Percentiles rank a stretch among this genome's conserved stretches.
These are phyloP conservation scores for Plectosphaerella plurivora DNA, from an alignment of 2,329 filamentous ascomycete species.

Conservation along the genomic window DNA sequence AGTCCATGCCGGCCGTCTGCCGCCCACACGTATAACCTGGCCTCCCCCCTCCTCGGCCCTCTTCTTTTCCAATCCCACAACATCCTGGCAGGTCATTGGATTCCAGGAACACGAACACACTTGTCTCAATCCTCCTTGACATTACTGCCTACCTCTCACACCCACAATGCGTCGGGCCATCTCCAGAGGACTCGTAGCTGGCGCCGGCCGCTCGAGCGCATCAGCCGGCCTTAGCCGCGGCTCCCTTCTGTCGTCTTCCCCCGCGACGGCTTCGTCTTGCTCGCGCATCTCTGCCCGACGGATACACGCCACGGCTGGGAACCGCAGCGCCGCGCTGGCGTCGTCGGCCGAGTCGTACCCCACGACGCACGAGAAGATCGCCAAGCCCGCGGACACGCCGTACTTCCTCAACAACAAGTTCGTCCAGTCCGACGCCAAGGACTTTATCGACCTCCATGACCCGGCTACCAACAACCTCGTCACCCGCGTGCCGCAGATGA, in stretches of 20 bases:
- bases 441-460: constrained; percentile 77
- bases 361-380: constrained; percentile 66
- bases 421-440: constrained; percentile 58
- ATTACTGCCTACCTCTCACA: background rate
- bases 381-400: constrained; percentile 64
- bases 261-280: constrained; percentile 12
- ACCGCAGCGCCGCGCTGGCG: constrained; percentile 48
- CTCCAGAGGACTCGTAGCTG: constrained; percentile 31
- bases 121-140: background rate
- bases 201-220: constrained; percentile 26
- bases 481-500: constrained; percentile 78
- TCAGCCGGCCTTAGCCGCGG: constrained; percentile 17
- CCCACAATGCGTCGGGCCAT: constrained; percentile 42
- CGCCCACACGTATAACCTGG: background rate
- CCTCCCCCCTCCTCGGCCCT: background rate
- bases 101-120: background rate
- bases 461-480: constrained; percentile 83
- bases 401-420: constrained; percentile 80
- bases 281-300: constrained; percentile 39
- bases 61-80: background rate
- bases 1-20: background rate
- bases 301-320: constrained; percentile 53
- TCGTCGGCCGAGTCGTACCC: constrained; percentile 61
- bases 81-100: constrained; percentile 9
- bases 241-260: constrained; percentile 16